A percentile compares a stretch with the other conserved stretches of the same genome.
Evolutionary conservation across 2,329 filamentous ascomycete species (phyloP).

Genomic region (Coniochaeta sp.): DNA sequence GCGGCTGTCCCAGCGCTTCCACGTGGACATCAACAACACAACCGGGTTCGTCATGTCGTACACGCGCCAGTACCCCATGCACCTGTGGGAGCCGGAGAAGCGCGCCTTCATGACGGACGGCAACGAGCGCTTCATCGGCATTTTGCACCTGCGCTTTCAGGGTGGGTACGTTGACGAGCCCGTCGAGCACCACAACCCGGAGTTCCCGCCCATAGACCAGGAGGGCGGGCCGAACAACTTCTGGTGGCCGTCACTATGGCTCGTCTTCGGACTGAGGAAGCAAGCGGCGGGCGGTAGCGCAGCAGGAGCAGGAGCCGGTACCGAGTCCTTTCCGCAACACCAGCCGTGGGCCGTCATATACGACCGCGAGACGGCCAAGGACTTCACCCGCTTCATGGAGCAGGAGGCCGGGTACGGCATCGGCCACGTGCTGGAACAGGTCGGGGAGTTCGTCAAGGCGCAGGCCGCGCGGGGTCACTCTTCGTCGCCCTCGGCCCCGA

Average conservation of each 20-base stretch:
- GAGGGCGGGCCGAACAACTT: background rate
- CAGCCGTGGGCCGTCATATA: background rate
- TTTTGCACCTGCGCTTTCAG: background rate
- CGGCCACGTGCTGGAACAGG: background rate
- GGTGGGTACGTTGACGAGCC: background rate
- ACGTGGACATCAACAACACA: background rate
- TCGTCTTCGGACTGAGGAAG: background rate
- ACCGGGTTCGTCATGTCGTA: background rate
- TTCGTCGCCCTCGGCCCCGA: background rate
- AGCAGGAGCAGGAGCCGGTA: too few species aligned
- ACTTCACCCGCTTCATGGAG: background rate
- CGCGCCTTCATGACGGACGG: background rate
- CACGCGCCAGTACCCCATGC: background rate
- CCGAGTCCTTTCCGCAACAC: background rate
- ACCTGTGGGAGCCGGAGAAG: background rate
- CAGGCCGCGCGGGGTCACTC: background rate
- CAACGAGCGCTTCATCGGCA: background rate
- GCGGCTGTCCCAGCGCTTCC: background rate
- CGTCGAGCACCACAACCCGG: background rate
- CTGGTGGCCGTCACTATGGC: background rate
- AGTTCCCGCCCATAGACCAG: background rate
- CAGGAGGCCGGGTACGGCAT: background rate
- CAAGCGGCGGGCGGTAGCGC: too few species aligned
- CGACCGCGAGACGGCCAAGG: background rate
- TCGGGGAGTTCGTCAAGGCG: background rate